Evolutionary conservation across 345 rosid genomes (phyloP), one percentile per base, ranked within the genome.

Genomic region (Salix suchowensis): DNA sequence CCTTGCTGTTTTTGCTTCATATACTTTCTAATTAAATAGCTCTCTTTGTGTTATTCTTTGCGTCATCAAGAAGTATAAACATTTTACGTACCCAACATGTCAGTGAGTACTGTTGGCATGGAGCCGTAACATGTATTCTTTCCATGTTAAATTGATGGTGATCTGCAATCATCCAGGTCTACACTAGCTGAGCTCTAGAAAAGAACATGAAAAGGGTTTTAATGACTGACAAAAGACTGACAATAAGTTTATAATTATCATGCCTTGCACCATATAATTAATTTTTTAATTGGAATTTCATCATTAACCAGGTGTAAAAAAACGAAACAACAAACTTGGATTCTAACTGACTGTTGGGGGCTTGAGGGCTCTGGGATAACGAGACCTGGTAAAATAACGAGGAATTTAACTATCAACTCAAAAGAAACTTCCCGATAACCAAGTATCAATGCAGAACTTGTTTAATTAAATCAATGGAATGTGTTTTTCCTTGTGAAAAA

Each of bases 321-420:
- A 50, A 74, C 42, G 6, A 19, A 6, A 19, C 13, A 65, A 40
- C 48, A 40, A 64, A 44, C 34, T 12, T 26, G 77, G 64, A 46
- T 46, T 65, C 28, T 65, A 74, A 6, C 46, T 40, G 46, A 28
- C 60, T 44, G 64, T 23, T 58, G 64, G 55, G 46, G 28, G 68
- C 19, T 55, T 5, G 77, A 34, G 60, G 28, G 70, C 70, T 65
- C 54, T 61, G 36, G 13, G 72, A 67, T 73, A 58, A 39, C 67
- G 34, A 19, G 30, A 39, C 42, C 74, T 9, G 40, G 32, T 68
- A 76, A 13, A 69, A 26, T 58, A 68, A 23, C 37, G 14, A 6
- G 28, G n/a, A 12, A 4, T 9, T 19, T 4, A 28, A 28, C 5
- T n/a, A 44, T 42, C 26, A 77, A 46, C 52, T 70, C 64, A 70